phyloP scores from a whole-genome alignment of 73 alveolate species.

The Breviolum minutum region DNA sequence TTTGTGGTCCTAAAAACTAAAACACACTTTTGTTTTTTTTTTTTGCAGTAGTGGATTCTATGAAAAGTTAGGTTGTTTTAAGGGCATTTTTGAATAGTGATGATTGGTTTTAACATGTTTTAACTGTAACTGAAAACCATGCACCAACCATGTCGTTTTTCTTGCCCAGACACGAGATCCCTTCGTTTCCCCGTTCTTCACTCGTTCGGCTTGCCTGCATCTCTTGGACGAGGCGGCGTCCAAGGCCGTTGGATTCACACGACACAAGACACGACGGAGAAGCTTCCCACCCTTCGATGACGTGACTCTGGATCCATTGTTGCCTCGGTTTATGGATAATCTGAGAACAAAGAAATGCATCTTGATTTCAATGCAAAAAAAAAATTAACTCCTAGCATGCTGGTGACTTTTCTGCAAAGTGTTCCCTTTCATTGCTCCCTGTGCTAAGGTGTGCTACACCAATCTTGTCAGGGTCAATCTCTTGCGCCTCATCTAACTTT shows the following conservation, averaged over 20 bases:
- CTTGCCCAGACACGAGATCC: constrained; percentile 3
- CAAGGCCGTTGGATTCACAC: not conserved
- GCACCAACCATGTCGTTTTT: not conserved
- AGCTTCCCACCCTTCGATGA: not conserved
- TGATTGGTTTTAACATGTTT: not conserved
- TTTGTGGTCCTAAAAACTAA: too few species aligned
- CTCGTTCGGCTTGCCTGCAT: not conserved
- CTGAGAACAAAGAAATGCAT: too few species aligned
- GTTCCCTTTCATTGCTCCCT: not conserved
- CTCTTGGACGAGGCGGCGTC: not conserved
- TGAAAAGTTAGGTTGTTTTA: too few species aligned
- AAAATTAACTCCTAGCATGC: not conserved
- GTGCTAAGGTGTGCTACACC: not conserved
- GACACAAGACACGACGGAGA: not conserved
- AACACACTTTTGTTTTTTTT: too few species aligned
- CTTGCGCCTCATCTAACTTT: not conserved
- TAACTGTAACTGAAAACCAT: not conserved
- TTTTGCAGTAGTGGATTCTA: too few species aligned
- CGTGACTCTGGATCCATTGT: not conserved
- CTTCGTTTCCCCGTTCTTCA: not conserved
- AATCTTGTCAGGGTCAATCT: constrained; percentile 42
- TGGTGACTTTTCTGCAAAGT: not conserved
- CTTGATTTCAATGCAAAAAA: too few species aligned
- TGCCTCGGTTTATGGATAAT: not conserved
- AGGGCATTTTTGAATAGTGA: too few species aligned